Base-by-base conservation (phyloP, 495 filamentous ascomycete genomes). In the Trypethelium eluteriae region DNA sequence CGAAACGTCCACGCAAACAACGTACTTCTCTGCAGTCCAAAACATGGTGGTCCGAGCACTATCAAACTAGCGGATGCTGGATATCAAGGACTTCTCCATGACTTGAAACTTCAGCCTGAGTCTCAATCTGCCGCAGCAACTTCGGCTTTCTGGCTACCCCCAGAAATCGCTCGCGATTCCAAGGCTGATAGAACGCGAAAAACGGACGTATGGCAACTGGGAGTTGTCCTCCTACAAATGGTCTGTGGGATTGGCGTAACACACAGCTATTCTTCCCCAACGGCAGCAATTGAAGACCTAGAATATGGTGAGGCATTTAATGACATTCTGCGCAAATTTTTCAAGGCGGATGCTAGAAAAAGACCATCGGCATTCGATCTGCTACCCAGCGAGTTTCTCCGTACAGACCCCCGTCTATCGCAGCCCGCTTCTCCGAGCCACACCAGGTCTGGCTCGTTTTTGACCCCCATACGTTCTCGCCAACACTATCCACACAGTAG, bases 141-240 rank as follows among this genome's bases (percentile, higher is more conserved):
- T 76, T 92, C 92, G 3, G 83, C 87, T 7, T 88, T 88, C 69
- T 98, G 93, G 93, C 73, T 88, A 36, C 86, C 93, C 4, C 89
- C 92, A 16, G 93, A 98, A 75, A 76, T 89, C 46, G 83, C 88
- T 2, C 83, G 85, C 53, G 80, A 80, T 35, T 79, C 81, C 59
- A 81, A 83, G 32, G 78, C 82, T 0, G 79, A 84, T 53, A 82
- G 81, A 36, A 89, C 86, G 10, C 86, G 88, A 70, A 96, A 95
- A 74, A 89, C 91, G 0, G 95, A 98, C 75, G 84, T 98, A 14
- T 98, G 94, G 94, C 88, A 96, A 69, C 84, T 98, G 69, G 94
- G 94, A 3, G 84, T 96, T 47, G 82, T 96, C 25, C 86, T 96
- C 70, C 76, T 96, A 38, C 93, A 98, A 74, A 96, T 98, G 92